Conservation (phyloP, 352 stramenopile species). For the Pythium sukuiense region DNA sequence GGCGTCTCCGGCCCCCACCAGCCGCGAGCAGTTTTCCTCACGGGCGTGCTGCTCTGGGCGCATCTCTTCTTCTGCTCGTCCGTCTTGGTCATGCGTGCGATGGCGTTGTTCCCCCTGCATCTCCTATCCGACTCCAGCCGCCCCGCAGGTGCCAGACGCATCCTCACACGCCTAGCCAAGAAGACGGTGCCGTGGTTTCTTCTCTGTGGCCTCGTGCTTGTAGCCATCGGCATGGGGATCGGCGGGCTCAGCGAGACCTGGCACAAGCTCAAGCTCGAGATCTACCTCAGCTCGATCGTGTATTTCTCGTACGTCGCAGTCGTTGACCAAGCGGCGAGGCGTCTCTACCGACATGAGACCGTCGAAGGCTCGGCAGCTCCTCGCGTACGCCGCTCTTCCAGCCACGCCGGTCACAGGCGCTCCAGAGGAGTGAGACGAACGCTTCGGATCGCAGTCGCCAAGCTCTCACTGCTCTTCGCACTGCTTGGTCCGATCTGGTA, state of each 20-base stretch:
- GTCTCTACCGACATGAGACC: slow-evolving; percentile 16
- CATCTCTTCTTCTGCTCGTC: slow-evolving; percentile 13
- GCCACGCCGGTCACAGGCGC: not conserved
- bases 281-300: slow-evolving; percentile 8
- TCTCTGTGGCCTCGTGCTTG: not conserved
- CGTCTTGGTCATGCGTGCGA: slow-evolving; percentile 6
- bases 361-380: slow-evolving; percentile 2
- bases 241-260: not conserved
- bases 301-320: slow-evolving; percentile 10
- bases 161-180: not conserved
- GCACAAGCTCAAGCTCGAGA: slow-evolving; percentile 14
- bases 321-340: slow-evolving; percentile 4
- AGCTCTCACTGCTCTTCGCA: not conserved
- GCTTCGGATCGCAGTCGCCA: not conserved
- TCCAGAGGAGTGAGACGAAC: not conserved
- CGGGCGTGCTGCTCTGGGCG: slow-evolving; percentile 8
- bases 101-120: slow-evolving; percentile 7
- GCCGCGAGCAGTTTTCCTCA: slow-evolving; percentile 5
- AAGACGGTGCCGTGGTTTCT: slow-evolving; percentile 3
- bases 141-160: not conserved
- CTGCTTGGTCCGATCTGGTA: slow-evolving; percentile 9
- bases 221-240: not conserved
- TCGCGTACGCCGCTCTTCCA: not conserved
- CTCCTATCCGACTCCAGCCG: not conserved
- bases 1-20: not conserved